These are phyloP conservation scores for Rugonectria rugulosa DNA, from an alignment of 2,329 filamentous ascomycete genomes.

Conservation along the genomic window DNA sequence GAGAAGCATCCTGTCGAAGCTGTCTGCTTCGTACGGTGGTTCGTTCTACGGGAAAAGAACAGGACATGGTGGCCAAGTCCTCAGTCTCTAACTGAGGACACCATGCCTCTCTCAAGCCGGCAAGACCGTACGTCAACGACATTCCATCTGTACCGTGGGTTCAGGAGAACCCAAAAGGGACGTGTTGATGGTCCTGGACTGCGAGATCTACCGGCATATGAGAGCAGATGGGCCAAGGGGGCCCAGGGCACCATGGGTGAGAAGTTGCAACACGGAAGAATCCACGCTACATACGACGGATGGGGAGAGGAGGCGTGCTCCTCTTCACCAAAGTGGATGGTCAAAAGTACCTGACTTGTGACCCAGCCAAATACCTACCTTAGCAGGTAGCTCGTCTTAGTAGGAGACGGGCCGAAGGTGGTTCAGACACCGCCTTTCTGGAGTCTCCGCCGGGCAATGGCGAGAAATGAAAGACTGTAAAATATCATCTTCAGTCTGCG, in stretches of 20 bases:
- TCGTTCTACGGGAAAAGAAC: constrained; percentile 19
- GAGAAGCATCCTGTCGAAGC: constrained; percentile 15
- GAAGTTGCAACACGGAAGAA: constrained; percentile 23
- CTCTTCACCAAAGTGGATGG: constrained; percentile 18
- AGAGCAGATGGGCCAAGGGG: constrained; percentile 19
- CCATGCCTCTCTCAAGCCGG: constrained; percentile 19
- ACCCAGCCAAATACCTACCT: no score
- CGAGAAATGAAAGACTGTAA: constrained; percentile 15
- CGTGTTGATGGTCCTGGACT: constrained; percentile 25
- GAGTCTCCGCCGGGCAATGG: constrained; percentile 18
- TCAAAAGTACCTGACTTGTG: no score
- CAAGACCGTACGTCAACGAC: constrained; percentile 10
- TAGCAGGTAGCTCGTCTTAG: constrained; percentile 16
- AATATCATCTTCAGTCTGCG: neutral
- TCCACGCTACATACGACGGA: constrained; percentile 25
- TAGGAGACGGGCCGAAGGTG: constrained; percentile 15
- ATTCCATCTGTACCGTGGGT: constrained; percentile 11
- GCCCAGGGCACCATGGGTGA: constrained; percentile 22
- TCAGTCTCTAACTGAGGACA: constrained; percentile 12
- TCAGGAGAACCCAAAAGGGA: constrained; percentile 17
- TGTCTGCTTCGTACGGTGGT: constrained; percentile 10
- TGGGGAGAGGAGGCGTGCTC: constrained; percentile 23
- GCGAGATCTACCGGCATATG: no score
- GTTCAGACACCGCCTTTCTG: constrained; percentile 21
- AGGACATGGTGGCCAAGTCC: constrained; percentile 28